Evolutionary conservation across 257 asterid genomes (phyloP).

Genomic region (Catharanthus roseus): DNA sequence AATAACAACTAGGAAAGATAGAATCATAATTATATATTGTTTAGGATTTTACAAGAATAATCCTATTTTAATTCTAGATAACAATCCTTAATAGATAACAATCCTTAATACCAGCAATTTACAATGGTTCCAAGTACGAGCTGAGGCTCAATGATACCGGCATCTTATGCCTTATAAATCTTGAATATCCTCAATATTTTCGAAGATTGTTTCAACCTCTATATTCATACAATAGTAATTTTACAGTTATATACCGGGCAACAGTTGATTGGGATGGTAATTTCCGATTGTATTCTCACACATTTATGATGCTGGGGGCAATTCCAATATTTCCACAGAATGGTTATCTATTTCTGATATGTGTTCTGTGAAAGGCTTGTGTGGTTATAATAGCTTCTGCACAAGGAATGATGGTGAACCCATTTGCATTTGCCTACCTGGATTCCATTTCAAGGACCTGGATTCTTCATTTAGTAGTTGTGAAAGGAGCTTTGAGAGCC

Average conservation of each 20-base stretch:
- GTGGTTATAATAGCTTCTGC: slow-evolving; percentile 26
- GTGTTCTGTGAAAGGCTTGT: slow-evolving; percentile 22
- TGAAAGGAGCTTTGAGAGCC: slow-evolving; percentile 17
- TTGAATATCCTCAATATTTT: too few species aligned
- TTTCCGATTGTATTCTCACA: slow-evolving; percentile 21
- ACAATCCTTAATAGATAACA: too few species aligned
- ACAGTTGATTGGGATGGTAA: slow-evolving; percentile 22
- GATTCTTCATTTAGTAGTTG: slow-evolving; percentile 10
- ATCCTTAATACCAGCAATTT: background rate
- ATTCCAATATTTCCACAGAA: background rate
- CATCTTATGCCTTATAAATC: background rate
- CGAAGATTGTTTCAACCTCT: too few species aligned
- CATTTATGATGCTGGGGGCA: slow-evolving; percentile 1
- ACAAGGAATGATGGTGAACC: slow-evolving; percentile 3
- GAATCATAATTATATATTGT: too few species aligned
- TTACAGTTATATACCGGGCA: slow-evolving; percentile 4
- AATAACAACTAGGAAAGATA: too few species aligned
- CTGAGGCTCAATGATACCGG: slow-evolving; percentile 13
- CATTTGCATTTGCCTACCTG: slow-evolving; percentile 24
- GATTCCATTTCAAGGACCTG: slow-evolving; percentile 6
- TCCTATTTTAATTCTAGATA: too few species aligned
- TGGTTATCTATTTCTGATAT: slow-evolving; percentile 20
- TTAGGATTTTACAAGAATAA: too few species aligned
- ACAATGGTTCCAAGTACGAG: background rate
- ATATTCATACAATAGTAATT: background rate